Evolutionary conservation across 768 basidiomycete species (phyloP).

Genomic region (Leccinum disarticulatum): DNA sequence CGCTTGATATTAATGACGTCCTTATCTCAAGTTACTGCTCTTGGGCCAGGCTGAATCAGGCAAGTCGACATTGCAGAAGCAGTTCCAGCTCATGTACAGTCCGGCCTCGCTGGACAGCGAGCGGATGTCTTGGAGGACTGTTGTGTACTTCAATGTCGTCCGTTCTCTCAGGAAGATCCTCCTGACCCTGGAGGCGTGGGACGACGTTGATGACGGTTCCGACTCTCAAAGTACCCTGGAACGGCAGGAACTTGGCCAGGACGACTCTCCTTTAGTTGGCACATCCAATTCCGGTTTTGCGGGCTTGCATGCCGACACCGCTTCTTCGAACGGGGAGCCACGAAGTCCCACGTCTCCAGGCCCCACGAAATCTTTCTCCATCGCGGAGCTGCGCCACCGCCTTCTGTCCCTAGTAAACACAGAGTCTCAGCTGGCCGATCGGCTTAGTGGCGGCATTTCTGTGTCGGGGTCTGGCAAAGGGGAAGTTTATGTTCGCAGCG

Average conservation of each 20-base stretch:
- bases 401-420: conserved; percentile 59
- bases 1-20: conserved; percentile 21
- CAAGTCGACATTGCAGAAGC: conserved; percentile 76
- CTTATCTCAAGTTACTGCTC: conserved; percentile 54
- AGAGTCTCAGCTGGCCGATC: conserved; percentile 65
- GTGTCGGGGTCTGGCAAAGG: conserved; percentile 77
- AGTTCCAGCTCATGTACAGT: conserved; percentile 80
- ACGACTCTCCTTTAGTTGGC: conserved; percentile 21
- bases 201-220: conserved; percentile 57
- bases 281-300: conserved; percentile 12
- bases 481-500: conserved; percentile 72
- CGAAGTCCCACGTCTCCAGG: conserved; percentile 15
- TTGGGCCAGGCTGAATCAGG: conserved; percentile 80
- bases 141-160: conserved; percentile 77
- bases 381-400: conserved; percentile 57
- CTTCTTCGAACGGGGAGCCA: conserved; percentile 12
- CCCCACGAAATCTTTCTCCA: conserved; percentile 30
- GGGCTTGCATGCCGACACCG: conserved; percentile 7
- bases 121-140: conserved; percentile 67
- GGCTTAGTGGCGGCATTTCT: conserved; percentile 70
- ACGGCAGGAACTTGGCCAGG: conserved; percentile 32
- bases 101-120: conserved; percentile 69
- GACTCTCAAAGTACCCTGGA: conserved; percentile 35
- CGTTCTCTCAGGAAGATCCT: conserved; percentile 71
- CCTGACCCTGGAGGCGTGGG: conserved; percentile 59